Conservation (phyloP, 2,329 filamentous ascomycete genomes). For the Davidsoniella australis region DNA sequence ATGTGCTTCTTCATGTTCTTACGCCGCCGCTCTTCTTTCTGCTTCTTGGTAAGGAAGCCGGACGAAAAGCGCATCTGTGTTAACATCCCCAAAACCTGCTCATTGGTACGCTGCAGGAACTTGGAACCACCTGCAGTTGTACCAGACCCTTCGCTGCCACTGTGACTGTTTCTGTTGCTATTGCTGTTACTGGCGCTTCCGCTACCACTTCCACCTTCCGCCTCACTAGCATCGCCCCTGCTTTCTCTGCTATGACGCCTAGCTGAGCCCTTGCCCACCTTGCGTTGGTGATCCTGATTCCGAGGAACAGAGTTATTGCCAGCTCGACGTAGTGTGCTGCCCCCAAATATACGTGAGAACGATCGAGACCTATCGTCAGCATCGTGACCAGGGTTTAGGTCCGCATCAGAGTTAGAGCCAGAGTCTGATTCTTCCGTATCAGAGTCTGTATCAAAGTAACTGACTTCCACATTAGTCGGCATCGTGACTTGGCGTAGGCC, state of each 20-base stretch:
- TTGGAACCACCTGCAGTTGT: not conserved
- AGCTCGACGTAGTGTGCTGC: constrained; percentile 1
- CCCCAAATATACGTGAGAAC: constrained; percentile 7
- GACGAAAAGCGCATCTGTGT: constrained; percentile 5
- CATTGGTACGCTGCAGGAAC: constrained; percentile 7
- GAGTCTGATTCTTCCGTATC: constrained; percentile 9
- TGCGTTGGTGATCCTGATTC: not conserved
- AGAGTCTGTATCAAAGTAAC: constrained; percentile 10
- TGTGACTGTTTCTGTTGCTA: not conserved
- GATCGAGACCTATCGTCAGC: constrained; percentile 1
- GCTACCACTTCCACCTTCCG: not conserved
- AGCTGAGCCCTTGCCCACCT: not conserved
- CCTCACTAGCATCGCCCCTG: not conserved
- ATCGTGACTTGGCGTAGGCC: not conserved
- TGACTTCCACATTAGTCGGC: constrained; percentile 1
- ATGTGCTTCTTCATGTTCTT: constrained; percentile 23
- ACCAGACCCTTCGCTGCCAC: not conserved
- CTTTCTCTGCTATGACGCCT: not conserved
- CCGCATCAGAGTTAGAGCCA: not conserved
- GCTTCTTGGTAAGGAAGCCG: constrained; percentile 9
- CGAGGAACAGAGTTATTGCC: not conserved
- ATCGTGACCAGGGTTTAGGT: not conserved
- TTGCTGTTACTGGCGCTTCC: not conserved
- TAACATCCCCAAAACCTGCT: constrained; percentile 8
- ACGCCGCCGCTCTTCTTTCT: constrained; percentile 20